Conservation (phyloP, 441 rosid genomes). For the Aleurites moluccanus region DNA sequence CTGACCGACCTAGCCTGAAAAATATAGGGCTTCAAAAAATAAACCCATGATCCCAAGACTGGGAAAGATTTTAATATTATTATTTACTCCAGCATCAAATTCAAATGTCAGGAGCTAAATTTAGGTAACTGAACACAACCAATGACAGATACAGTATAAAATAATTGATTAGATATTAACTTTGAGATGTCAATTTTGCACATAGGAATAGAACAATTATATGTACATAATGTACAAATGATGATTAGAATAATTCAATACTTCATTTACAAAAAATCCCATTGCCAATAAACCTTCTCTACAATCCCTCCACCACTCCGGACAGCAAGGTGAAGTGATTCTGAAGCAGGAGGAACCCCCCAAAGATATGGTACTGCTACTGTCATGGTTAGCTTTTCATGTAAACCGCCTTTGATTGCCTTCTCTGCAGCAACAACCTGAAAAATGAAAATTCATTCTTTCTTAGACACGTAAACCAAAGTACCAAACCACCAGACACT, state of each 20-base stretch:
- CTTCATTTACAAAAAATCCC: slow-evolving; percentile 65
- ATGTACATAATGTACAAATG: slow-evolving; percentile 19
- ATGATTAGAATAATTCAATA: slow-evolving; percentile 7
- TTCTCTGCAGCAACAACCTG: slow-evolving; percentile 78
- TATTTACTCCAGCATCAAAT: neutral
- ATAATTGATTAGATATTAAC: slow-evolving; percentile 17
- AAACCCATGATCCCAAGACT: too few relatives aligned
- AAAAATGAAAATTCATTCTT: slow-evolving; percentile 5
- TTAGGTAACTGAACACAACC: neutral
- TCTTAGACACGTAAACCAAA: slow-evolving; percentile 20
- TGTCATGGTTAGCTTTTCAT: slow-evolving; percentile 82
- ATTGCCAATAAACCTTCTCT: slow-evolving; percentile 86
- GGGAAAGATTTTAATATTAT: too few relatives aligned
- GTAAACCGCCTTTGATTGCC: slow-evolving; percentile 74
- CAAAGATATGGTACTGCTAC: slow-evolving; percentile 92
- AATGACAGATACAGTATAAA: neutral
- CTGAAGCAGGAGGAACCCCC: slow-evolving; percentile 96
- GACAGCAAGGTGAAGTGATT: slow-evolving; percentile 88
- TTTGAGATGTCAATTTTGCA: slow-evolving; percentile 30
- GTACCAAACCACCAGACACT: neutral
- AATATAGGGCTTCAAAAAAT: too few relatives aligned
- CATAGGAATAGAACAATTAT: slow-evolving; percentile 28
- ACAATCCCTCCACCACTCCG: slow-evolving; percentile 90
- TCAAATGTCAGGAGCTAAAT: neutral
- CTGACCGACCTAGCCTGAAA: too few relatives aligned